Evolutionary conservation across 495 filamentous ascomycete species (phyloP), one percentile per base, ranked within the genome.

Genomic region (Aspergillus saccharolyticus): DNA sequence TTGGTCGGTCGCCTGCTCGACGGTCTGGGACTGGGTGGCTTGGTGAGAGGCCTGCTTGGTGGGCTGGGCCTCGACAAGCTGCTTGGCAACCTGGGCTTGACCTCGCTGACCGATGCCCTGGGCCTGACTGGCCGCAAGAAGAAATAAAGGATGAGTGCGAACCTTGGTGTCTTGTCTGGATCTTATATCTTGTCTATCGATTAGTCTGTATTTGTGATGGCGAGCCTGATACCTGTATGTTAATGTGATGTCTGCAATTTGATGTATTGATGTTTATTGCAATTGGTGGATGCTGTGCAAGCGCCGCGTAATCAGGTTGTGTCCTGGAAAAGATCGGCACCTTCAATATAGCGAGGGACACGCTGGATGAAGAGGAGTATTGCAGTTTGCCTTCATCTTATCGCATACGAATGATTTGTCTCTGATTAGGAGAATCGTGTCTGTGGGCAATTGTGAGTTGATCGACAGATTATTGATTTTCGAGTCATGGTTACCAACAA

Each of bases 1-100:
- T 78, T 97, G 6, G 89, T 96, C 15, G 92, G 89, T 52, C 84
- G 83, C 66, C 69, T 96, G 54, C 78, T 96, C 25, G 85, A 89
- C 53, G 90, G 87, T 1, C 82, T 96, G n/a, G 91, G 91, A 54
- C 80, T 96, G 1, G 91, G 91, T 52, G 87, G 87, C 10, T 63
- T 96, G 3, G 77, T 96, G 57, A 86, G 89, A 54, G 86, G 88
- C 48, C 68, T 96, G 22, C 80, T 96, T 4, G 88, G 89, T 17
- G 89, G 89, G 2, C 73, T 96, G 24, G 91, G 91, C 16, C 74
- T 96, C 39, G 84, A 88, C 56, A 89, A 89, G 68, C 70, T 96
- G 43, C 79, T 96, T 17, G 81, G 81, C 22, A 81, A 85, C 16
- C 76, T 96, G 12, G 91, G 91, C 1, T 64, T 96, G 10, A 86